phyloP scores from a whole-genome alignment of 495 filamentous ascomycete genomes.

The Lasiosphaeria miniovina region DNA sequence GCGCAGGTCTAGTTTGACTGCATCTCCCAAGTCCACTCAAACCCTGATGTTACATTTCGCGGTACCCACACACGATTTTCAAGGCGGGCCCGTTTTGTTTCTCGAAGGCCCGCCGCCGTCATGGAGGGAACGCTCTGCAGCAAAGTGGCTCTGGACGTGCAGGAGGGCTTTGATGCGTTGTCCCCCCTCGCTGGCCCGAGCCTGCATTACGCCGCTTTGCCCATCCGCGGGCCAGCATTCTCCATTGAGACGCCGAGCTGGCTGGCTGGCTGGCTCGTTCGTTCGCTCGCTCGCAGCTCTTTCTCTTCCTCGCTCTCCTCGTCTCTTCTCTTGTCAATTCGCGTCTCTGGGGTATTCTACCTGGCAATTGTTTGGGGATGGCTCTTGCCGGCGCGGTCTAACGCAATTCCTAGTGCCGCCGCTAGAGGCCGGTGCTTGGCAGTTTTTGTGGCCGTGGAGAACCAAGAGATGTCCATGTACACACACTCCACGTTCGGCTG shows the following conservation, averaged over 20 bases:
- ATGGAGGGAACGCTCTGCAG: constrained; percentile 17
- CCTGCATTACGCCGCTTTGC: constrained; percentile 25
- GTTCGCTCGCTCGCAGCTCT: too few species aligned
- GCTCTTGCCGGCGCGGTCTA: too few species aligned
- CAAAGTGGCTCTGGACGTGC: constrained; percentile 22
- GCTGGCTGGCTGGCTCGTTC: too few species aligned
- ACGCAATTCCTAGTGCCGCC: too few species aligned
- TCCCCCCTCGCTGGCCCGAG: constrained; percentile 23
- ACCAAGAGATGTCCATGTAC: constrained; percentile 4
- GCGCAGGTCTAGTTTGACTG: constrained; percentile 33
- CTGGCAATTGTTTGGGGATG: too few species aligned
- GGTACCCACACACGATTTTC: constrained; percentile 22
- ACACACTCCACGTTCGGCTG: background rate
- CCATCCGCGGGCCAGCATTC: constrained; percentile 12
- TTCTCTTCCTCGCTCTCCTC: too few species aligned
- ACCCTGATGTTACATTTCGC: constrained; percentile 33
- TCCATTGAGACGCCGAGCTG: constrained; percentile 12
- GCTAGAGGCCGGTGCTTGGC: constrained; percentile 13
- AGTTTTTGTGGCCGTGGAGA: background rate
- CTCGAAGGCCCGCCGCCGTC: constrained; percentile 23
- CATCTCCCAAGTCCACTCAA: constrained; percentile 27
- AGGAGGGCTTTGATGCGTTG: constrained; percentile 35
- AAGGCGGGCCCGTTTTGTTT: constrained; percentile 15
- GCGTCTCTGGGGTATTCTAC: too few species aligned
- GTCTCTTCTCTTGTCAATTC: too few species aligned